Conservation (phyloP, 148 eudicot species). For the Spergularia marina region DNA sequence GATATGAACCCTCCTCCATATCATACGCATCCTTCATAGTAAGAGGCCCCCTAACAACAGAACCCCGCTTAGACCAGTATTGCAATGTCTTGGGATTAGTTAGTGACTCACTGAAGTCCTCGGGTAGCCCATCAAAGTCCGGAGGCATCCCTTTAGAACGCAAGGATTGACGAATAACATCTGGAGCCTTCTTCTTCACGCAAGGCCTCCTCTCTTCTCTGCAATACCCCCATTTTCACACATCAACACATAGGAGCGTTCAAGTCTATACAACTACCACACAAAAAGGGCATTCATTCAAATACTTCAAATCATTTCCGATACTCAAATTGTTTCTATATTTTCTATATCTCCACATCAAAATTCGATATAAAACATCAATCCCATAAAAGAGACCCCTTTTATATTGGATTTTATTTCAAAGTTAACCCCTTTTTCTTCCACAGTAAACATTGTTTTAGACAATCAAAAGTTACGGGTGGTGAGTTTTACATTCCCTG, state of each 20-base stretch:
- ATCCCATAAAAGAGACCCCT: no score
- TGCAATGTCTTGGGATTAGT: background rate
- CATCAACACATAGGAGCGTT: background rate
- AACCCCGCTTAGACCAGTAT: background rate
- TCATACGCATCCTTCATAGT: slow-evolving; percentile 46
- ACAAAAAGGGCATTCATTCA: background rate
- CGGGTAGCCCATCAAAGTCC: slow-evolving; percentile 49
- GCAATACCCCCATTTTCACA: background rate
- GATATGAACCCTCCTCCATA: slow-evolving; percentile 37
- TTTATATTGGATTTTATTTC: no score
- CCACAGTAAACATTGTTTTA: no score
- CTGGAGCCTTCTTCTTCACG: slow-evolving; percentile 40
- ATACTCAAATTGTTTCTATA: no score
- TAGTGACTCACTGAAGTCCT: slow-evolving; percentile 35
- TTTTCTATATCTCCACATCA: no score
- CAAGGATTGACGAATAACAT: slow-evolving; percentile 58
- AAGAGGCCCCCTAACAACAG: slow-evolving; percentile 36
- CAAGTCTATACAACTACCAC: background rate
- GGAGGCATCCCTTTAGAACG: slow-evolving; percentile 61
- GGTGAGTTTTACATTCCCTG: no score
- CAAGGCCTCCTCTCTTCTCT: slow-evolving; percentile 49
- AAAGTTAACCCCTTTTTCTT: no score
- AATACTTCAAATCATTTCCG: no score
- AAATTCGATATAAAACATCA: no score
- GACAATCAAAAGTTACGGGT: no score